Conservation (phyloP, 2,329 filamentous ascomycete genomes). For the Fusarium decemcellulare region DNA sequence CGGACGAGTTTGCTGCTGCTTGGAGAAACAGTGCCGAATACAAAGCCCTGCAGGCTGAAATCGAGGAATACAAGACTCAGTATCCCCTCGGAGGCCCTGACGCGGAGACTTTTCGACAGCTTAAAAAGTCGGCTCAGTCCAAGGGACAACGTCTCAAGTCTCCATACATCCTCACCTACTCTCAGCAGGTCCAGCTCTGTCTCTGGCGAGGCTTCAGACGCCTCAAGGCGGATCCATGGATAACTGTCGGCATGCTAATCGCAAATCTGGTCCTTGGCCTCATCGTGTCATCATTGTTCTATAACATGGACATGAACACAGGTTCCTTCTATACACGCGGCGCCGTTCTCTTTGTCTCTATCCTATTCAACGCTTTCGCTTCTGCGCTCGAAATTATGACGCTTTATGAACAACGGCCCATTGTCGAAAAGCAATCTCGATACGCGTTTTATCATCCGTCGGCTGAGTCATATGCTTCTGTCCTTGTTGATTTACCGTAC, state of each 20-base stretch:
- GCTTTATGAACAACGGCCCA: conserved; percentile 45
- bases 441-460: conserved; percentile 52
- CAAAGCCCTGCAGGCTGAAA: conserved; percentile 45
- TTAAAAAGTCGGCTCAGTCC: conserved; percentile 33
- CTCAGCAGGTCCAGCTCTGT: conserved; percentile 12
- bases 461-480: conserved; percentile 46
- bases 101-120: conserved; percentile 29
- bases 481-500: conserved; percentile 58
- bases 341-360: conserved; percentile 32
- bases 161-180: conserved; percentile 25
- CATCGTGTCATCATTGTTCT: conserved; percentile 36
- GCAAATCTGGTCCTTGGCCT: conserved; percentile 32
- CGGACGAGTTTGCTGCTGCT: conserved; percentile 52
- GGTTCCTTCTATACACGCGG: conserved; percentile 19
- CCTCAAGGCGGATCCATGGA: conserved; percentile 21
- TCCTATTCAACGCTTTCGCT: conserved; percentile 37
- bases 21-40: conserved; percentile 47
- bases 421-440: conserved; percentile 51
- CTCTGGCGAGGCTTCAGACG: conserved; percentile 24
- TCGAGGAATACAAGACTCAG: conserved; percentile 45
- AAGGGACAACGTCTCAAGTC: conserved; percentile 20
- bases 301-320: conserved; percentile 9
- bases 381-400: conserved; percentile 40
- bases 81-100: conserved; percentile 40
- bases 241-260: conserved; percentile 24